Base-by-base conservation (phyloP, 768 basidiomycete genomes). In the Auricularia sp. region DNA sequence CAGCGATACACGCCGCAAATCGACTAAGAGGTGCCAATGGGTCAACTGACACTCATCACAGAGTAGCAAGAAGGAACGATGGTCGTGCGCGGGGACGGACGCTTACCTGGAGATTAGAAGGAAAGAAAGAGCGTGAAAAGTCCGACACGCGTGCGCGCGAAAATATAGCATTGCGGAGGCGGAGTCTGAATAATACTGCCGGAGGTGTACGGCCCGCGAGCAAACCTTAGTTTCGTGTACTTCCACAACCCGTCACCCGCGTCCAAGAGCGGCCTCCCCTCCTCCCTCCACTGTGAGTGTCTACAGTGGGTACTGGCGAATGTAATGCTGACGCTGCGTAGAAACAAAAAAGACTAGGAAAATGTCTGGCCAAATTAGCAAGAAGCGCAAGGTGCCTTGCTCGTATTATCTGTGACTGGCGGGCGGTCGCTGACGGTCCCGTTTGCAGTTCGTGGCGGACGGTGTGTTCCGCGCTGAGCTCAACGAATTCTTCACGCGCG, bases 401-500 rank as follows among this genome's bases (percentile, higher is more conserved):
- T 18, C 21, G 54, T 37, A 2, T n/a, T 36, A 24, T 34, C 51
- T 11, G 18, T 7, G 44, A 7, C 37, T n/a, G 14, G 37, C 21
- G n/a, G 39, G 18, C 62, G 62, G 54, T 21, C 18, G 21, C 11
- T 34, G 35, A 44, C 64, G 29, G 14, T 39, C 37, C 29, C 29
- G 29, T 29, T 29, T 51, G 18, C 51, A 76, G 86, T 95, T 96
- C 73, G 91, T 96, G 73, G 94, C 94, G 65, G 95, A 97, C 76
- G 95, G 95, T 87, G 95, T 98, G 65, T 96, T 95, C 85, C 94
- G 93, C 76, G 97, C 97, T 70, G 97, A 99, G 81, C 86, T 99
- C 77, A 93, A 93, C 75, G 97, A 99, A 79, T 98, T 99, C 85
- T 97, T 98, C 79, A 92, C 87, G 66, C 88, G 94, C 71, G 96